Base-by-base conservation (phyloP, 2,329 filamentous ascomycete species). In the Knufia fluminis region DNA sequence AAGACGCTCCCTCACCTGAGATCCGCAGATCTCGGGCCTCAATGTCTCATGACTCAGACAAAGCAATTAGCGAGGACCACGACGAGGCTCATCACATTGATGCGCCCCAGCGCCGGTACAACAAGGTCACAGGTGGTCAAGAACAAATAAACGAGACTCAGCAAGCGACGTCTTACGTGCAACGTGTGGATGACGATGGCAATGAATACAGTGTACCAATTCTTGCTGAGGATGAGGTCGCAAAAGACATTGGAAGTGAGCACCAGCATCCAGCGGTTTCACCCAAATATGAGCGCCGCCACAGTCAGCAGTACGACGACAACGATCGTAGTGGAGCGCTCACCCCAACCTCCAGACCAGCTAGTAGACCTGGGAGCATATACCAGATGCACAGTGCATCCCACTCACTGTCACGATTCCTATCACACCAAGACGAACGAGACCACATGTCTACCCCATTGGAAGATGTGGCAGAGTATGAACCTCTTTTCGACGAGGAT, bases 391-490 rank as follows among this genome's bases (percentile, higher is more conserved):
- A 75, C 14, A 69, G 70, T 48, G 49, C 52, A 28, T 57, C 56
- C 4, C 41, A 55, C 26, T 50, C 54, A 3, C 61, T 76, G 41
- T 66, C 71, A 47, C 83, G 66, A 64, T 83, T 66, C 69, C 70
- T 61, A 68, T 79, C 73, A 14, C 72, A 72, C 33, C 69, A 70
- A 17, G 73, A 76, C 23, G 71, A 74, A 24, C 60, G 62, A 42
- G 76, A 79, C 41, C 71, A 73, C 19, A 64, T 70, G 40, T 70
- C 75, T 38, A 89, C 84, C 2, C 86, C 86, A 3, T 71, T 94
- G 7, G 88, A 94, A 59, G 85, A 94, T 61, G 86, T 94, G 3
- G 84, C 90, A 60, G 90, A 97, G 65, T 97, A 97, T 61, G 91
- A 97, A 64, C 92, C 92, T 1, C 71, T 98, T 2, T 98, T 98